These are phyloP conservation scores for Tetracladium marchalianum DNA, from an alignment of 495 filamentous ascomycete genomes.

Conservation along the genomic window DNA sequence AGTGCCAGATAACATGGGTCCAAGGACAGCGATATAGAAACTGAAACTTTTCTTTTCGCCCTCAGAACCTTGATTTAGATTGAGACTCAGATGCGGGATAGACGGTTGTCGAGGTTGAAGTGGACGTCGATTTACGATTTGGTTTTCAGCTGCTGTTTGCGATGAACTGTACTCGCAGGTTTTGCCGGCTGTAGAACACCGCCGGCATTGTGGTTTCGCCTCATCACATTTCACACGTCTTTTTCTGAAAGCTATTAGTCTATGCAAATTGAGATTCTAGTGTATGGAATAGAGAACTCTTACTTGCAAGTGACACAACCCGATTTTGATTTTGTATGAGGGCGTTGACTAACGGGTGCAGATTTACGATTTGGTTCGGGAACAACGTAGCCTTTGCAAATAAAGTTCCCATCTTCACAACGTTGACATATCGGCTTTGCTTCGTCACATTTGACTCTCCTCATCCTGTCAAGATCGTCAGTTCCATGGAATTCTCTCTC, in stretches of 20 bases:
- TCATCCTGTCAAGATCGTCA: conserved; percentile 1
- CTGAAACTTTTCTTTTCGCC: conserved; percentile 46
- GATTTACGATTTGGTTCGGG: too few species aligned
- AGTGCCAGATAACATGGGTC: conserved; percentile 45
- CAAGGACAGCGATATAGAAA: conserved; percentile 43
- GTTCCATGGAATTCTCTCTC: too few species aligned
- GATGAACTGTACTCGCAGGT: too few species aligned
- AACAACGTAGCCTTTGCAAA: conserved; percentile 39
- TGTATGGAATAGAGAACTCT: conserved; percentile 1
- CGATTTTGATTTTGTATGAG: conserved; percentile 21
- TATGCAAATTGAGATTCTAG: neutral
- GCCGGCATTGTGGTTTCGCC: conserved; percentile 27
- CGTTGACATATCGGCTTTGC: conserved; percentile 37
- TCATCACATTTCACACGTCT: conserved; percentile 37
- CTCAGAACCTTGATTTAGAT: conserved; percentile 3
- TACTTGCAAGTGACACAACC: conserved; percentile 28
- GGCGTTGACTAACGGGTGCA: too few species aligned
- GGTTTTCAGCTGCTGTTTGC: too few species aligned
- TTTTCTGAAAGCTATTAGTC: conserved; percentile 16
- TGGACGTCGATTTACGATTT: too few species aligned
- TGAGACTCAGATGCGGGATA: neutral
- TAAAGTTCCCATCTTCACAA: conserved; percentile 35
- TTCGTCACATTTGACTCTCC: conserved; percentile 47
- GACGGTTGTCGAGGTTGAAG: too few species aligned
- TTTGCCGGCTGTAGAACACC: conserved; percentile 19